Base-by-base conservation (phyloP, 2,329 filamentous ascomycete species). In the Cryphonectria naterciae region DNA sequence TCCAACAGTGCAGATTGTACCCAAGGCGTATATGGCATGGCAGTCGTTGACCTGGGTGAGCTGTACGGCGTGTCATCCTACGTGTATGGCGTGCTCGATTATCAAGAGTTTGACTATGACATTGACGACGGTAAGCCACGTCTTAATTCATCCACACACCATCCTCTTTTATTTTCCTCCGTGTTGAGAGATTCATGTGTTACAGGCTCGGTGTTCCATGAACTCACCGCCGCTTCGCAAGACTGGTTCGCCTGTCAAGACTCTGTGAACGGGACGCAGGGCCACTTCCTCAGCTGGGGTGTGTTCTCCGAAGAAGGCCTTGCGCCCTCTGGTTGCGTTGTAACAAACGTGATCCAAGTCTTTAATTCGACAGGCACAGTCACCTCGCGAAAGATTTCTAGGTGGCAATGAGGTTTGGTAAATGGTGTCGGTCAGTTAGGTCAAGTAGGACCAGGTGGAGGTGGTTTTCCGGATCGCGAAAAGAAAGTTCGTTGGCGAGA, bases 231-330 rank as follows among this genome's bases (percentile, higher is more conserved):
- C 15, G 68, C 43, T 10, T 39, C 62, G 10, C 68, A 72, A 37
- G 35, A 39, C 35, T 72, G 68, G 71, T 70, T 70, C 43, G 71
- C 68, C 25, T 72, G 71, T 49, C 8, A n/a, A 7, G 49, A 66
- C 43, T 62, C 25, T 22, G 28, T 68, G 41, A 54, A 65, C 15
- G 43, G 35, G 10, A 52, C 43, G 43, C 56, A 61, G 56, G 37
- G 71, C 8, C 28, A n/a, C 13, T 68, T 72, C 32, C 68, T 70
- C 35, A 68, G 37, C 41, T 72, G 71, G 71, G 71, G 68, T 10
- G 56, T 68, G 11, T 70, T 52, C 10, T 22, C 25, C 11, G 10
- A 13, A 2, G 37, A 61, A 8, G 66, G 58, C 19, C 52, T 49
- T 22, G 43, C 60, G 41, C 71, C 68, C 15, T 1, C 5, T 13